These are phyloP conservation scores for Karstenula rhodostoma DNA, from an alignment of 2,329 filamentous ascomycete genomes.

Conservation along the genomic window DNA sequence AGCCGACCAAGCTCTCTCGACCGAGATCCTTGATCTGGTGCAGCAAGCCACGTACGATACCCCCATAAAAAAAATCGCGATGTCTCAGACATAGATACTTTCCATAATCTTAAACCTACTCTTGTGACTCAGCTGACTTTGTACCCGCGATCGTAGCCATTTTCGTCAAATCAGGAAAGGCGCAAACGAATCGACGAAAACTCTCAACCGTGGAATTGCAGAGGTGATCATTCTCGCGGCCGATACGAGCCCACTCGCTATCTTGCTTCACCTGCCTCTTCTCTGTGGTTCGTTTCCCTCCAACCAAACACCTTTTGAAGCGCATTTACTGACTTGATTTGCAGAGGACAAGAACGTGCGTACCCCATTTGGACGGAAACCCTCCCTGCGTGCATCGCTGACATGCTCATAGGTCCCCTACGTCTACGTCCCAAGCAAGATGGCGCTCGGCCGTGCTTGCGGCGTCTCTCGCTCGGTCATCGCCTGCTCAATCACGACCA, in stretches of 20 bases:
- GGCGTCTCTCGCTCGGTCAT: slow-evolving; percentile 14
- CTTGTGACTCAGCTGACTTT: too few species aligned
- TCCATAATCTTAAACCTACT: too few species aligned
- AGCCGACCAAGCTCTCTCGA: slow-evolving; percentile 57
- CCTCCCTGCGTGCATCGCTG: too few species aligned
- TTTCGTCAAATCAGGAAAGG: slow-evolving; percentile 47
- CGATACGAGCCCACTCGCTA: slow-evolving; percentile 86
- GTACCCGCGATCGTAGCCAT: too few species aligned
- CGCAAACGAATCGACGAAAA: slow-evolving; percentile 57
- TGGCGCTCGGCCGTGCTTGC: slow-evolving; percentile 74
- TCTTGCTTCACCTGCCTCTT: slow-evolving; percentile 73
- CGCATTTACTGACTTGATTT: too few species aligned
- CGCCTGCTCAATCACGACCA: slow-evolving; percentile 74
- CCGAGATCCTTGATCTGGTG: slow-evolving; percentile 55
- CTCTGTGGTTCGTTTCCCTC: too few species aligned
- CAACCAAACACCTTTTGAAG: too few species aligned
- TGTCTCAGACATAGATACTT: too few species aligned
- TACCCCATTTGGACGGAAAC: too few species aligned
- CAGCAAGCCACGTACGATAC: slow-evolving; percentile 31
- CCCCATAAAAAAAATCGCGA: too few species aligned
- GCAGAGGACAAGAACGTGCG: slow-evolving; percentile 12
- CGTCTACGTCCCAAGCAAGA: slow-evolving; percentile 75
- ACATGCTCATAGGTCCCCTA: too few species aligned
- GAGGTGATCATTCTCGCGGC: slow-evolving; percentile 85
- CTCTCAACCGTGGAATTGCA: slow-evolving; percentile 85